Evolutionary conservation across 2,329 filamentous ascomycete genomes (phyloP).

Genomic region (Neocucurbitaria cava): DNA sequence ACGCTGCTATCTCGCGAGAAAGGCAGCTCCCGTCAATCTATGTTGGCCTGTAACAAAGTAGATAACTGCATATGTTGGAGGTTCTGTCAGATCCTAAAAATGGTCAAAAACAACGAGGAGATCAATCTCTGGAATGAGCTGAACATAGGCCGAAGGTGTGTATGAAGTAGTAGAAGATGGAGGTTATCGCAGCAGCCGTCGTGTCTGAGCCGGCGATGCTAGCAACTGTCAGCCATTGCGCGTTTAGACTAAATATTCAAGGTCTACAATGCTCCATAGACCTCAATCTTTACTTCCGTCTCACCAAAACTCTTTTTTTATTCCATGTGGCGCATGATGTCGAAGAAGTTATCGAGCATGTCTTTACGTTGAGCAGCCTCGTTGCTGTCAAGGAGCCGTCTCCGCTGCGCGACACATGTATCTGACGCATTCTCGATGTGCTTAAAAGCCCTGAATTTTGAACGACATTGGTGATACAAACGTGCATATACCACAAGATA

Average conservation of each 20-base stretch:
- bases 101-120: too few relatives aligned
- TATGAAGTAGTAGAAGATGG: constrained; percentile 75
- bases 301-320: background rate
- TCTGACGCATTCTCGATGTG: background rate
- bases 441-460: background rate
- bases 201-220: constrained; percentile 74
- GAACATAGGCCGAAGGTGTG: constrained; percentile 61
- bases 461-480: background rate
- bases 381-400: background rate
- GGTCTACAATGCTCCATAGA: constrained; percentile 3
- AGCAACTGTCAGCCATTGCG: background rate
- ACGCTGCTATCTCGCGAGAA: too few relatives aligned
- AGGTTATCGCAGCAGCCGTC: constrained; percentile 73
- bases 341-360: background rate
- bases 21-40: too few relatives aligned
- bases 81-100: too few relatives aligned
- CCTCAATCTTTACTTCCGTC: constrained; percentile 5
- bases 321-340: background rate
- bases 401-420: background rate
- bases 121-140: constrained; percentile 68
- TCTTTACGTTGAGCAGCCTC: background rate
- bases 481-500: too few relatives aligned
- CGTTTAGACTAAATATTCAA: too few relatives aligned
- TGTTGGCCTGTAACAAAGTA: too few relatives aligned
- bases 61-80: too few relatives aligned